Percentiles rank a stretch among this genome's conserved stretches.
phyloP scores from a whole-genome alignment of 345 rosid genomes.

The Brassica rapa region DNA sequence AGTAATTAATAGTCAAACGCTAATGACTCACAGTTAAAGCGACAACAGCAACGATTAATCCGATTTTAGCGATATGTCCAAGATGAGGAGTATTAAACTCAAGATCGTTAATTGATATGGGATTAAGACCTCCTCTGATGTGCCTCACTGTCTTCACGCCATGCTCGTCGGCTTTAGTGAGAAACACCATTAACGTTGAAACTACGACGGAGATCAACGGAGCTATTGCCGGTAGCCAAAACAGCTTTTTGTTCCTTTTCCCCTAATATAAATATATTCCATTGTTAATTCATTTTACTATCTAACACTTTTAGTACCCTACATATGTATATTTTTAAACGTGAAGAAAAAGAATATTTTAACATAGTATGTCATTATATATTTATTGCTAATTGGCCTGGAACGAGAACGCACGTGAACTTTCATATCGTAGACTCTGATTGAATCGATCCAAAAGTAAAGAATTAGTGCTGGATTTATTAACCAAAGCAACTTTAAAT shows the following conservation, averaged over 20 bases:
- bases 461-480: not conserved
- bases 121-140: slow-evolving; percentile 78
- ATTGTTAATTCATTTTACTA: not conserved
- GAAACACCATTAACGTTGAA: slow-evolving; percentile 70
- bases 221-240: slow-evolving; percentile 89
- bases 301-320: too few relatives aligned
- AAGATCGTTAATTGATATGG: slow-evolving; percentile 63
- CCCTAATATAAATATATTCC: slow-evolving; percentile 46
- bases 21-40: slow-evolving; percentile 66
- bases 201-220: slow-evolving; percentile 69
- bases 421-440: too few relatives aligned
- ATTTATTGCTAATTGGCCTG: not conserved
- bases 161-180: slow-evolving; percentile 79
- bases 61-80: slow-evolving; percentile 69
- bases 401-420: not conserved
- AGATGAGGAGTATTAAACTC: slow-evolving; percentile 59
- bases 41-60: slow-evolving; percentile 59
- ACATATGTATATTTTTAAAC: too few relatives aligned
- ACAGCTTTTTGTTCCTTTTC: slow-evolving; percentile 65
- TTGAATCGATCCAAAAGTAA: not conserved
- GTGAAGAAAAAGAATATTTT: too few relatives aligned
- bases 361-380: too few relatives aligned
- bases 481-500: not conserved
- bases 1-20: not conserved
- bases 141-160: slow-evolving; percentile 81